phyloP scores from a whole-genome alignment of 2,329 filamentous ascomycete genomes.

The Ploettnerulaceae sp. region DNA sequence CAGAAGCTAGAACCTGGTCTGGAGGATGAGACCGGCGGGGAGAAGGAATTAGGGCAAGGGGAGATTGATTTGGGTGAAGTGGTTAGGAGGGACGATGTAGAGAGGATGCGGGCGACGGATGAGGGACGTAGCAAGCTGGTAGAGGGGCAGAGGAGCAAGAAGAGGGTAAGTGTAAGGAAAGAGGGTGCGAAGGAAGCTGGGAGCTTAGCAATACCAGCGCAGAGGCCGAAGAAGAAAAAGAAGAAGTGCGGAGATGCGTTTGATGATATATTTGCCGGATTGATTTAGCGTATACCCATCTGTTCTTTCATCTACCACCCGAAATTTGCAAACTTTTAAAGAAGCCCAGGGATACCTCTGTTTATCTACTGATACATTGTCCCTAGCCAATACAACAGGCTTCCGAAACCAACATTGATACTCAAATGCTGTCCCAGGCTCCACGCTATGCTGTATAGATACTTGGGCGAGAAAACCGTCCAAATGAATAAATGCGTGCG shows the following conservation, averaged over 20 bases:
- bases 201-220: constrained; percentile 32
- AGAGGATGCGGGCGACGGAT: too few relatives aligned
- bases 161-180: constrained; percentile 11
- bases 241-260: constrained; percentile 61
- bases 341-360: too few relatives aligned
- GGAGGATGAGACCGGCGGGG: constrained; percentile 5
- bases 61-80: constrained; percentile 32
- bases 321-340: too few relatives aligned
- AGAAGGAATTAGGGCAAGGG: background rate
- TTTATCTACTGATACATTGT: constrained; percentile 30
- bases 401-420: constrained; percentile 62
- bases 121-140: too few relatives aligned
- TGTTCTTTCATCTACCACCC: too few relatives aligned
- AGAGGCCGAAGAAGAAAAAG: constrained; percentile 44
- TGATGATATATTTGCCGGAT: constrained; percentile 64
- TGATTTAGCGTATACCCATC: constrained; percentile 39
- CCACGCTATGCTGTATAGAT: constrained; percentile 90
- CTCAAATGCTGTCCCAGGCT: constrained; percentile 72
- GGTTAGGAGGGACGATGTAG: constrained; percentile 29
- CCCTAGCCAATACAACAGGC: constrained; percentile 52
- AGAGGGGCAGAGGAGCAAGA: constrained; percentile 19
- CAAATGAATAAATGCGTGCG: constrained; percentile 93
- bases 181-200: constrained; percentile 3
- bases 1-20: too few relatives aligned
- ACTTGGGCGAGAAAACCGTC: constrained; percentile 98